These are phyloP conservation scores for Stropharia rugosoannulata DNA, from an alignment of 768 basidiomycete genomes.

Conservation along the genomic window DNA sequence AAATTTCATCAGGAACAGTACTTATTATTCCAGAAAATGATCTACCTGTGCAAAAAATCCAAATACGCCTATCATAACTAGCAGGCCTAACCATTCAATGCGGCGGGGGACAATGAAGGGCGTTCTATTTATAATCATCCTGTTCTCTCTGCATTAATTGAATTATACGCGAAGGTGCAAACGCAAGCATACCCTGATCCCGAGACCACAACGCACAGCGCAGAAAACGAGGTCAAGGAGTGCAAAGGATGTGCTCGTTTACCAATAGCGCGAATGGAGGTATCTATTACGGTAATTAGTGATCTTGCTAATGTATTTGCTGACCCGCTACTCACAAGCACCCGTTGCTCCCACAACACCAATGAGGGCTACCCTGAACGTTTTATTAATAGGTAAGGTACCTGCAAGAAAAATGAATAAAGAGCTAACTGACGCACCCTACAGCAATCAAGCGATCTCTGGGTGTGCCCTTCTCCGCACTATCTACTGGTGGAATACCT, in stretches of 20 bases:
- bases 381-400: neutral
- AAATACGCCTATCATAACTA: conserved; percentile 50
- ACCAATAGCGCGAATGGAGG: conserved; percentile 62
- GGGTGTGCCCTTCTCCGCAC: conserved; percentile 26
- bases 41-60: conserved; percentile 52
- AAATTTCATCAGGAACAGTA: neutral
- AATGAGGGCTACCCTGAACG: neutral
- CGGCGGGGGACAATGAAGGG: conserved; percentile 46
- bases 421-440: neutral
- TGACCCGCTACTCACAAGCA: conserved; percentile 54
- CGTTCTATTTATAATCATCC: conserved; percentile 41
- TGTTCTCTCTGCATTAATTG: conserved; percentile 14
- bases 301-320: neutral
- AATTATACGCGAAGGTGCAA: neutral
- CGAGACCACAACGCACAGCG: conserved; percentile 47
- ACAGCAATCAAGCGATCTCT: conserved; percentile 45
- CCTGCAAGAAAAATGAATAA: neutral
- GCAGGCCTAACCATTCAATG: conserved; percentile 42
- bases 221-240: conserved; percentile 63
- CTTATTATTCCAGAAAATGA: neutral
- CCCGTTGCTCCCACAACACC: conserved; percentile 23
- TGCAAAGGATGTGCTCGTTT: conserved; percentile 77
- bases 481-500: conserved; percentile 16
- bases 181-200: conserved; percentile 25
- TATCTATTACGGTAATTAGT: conserved; percentile 25